Evolutionary conservation across 1,284 basidiomycete species (phyloP).

Genomic region (Puccinia hordei): DNA sequence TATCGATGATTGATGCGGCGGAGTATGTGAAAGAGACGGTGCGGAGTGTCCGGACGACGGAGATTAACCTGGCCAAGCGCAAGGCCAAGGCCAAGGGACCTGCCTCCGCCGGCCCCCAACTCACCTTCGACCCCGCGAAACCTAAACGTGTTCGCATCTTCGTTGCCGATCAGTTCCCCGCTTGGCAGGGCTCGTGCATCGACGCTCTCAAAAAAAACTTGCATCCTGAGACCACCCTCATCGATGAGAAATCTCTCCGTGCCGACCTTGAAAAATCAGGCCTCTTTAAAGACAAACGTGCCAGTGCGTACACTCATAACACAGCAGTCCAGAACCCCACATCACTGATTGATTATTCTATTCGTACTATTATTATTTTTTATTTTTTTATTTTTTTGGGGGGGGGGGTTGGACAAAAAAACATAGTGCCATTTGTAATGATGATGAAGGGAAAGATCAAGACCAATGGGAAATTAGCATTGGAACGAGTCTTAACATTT

Average conservation of each 20-base stretch:
- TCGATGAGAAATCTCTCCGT: conserved; percentile 82
- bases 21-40: conserved; percentile 69
- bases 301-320: conserved; percentile 60
- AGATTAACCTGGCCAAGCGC: conserved; percentile 67
- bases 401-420: too few relatives aligned
- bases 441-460: conserved; percentile 59
- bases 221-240: conserved; percentile 66
- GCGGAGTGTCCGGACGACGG: conserved; percentile 88
- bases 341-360: too few relatives aligned
- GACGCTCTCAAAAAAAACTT: conserved; percentile 74
- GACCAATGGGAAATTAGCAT: conserved; percentile 71
- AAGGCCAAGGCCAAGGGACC: conserved; percentile 53
- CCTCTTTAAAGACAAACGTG: conserved; percentile 90
- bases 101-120: conserved; percentile 1
- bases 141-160: conserved; percentile 84
- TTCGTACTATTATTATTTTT: too few relatives aligned
- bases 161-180: conserved; percentile 86
- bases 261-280: conserved; percentile 72
- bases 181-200: conserved; percentile 87
- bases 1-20: conserved; percentile 65
- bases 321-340: neutral
- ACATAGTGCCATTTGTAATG: conserved; percentile 48
- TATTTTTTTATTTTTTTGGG: neutral
- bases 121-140: conserved; percentile 75
- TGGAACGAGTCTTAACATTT: conserved; percentile 40